A percentile compares a stretch with the other conserved stretches of the same genome.
Conservation (phyloP, 1,284 basidiomycete species). For the Xerocomus amazonicus region DNA sequence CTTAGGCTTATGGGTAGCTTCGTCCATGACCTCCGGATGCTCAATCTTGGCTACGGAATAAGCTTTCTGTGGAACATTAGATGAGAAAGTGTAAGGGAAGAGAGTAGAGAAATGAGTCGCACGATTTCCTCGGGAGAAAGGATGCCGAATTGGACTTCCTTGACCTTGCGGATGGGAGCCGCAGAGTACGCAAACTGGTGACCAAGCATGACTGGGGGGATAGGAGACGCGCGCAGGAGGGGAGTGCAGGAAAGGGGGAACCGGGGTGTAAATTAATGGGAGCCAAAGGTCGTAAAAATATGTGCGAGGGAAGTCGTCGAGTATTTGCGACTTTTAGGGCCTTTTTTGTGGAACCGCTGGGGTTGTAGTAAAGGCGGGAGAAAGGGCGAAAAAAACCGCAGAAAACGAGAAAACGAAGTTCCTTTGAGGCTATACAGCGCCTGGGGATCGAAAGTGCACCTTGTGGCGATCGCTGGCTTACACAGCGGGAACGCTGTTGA, state of each 20-base stretch:
- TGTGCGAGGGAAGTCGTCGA: constrained; percentile 8
- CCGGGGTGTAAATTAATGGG: constrained; percentile 29
- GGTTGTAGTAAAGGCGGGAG: constrained; percentile 12
- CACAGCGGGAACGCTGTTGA: constrained; percentile 16
- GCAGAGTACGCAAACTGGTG: constrained; percentile 89
- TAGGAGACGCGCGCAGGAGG: constrained; percentile 13
- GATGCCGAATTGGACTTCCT: constrained; percentile 99
- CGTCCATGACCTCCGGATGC: constrained; percentile 98
- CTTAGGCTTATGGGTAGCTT: constrained; percentile 84
- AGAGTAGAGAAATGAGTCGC: constrained; percentile 38
- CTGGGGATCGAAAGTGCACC: constrained; percentile 1
- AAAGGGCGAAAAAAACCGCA: constrained; percentile 10
- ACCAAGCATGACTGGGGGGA: constrained; percentile 56
- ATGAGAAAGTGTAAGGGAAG: constrained; percentile 10
- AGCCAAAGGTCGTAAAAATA: constrained; percentile 12
- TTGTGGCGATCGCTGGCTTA: constrained; percentile 6
- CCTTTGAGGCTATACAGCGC: constrained; percentile 1
- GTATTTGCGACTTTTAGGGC: constrained; percentile 23
- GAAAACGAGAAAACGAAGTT: constrained; percentile 10
- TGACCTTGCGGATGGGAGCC: constrained; percentile 90
- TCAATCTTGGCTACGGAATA: constrained; percentile 98
- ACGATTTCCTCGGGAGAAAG: constrained; percentile 99
- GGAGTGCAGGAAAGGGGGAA: not conserved
- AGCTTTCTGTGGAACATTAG: constrained; percentile 72
- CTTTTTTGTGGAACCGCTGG: constrained; percentile 1